Base-by-base conservation (phyloP, 768 basidiomycete species). In the Rhizopogon rudus region DNA sequence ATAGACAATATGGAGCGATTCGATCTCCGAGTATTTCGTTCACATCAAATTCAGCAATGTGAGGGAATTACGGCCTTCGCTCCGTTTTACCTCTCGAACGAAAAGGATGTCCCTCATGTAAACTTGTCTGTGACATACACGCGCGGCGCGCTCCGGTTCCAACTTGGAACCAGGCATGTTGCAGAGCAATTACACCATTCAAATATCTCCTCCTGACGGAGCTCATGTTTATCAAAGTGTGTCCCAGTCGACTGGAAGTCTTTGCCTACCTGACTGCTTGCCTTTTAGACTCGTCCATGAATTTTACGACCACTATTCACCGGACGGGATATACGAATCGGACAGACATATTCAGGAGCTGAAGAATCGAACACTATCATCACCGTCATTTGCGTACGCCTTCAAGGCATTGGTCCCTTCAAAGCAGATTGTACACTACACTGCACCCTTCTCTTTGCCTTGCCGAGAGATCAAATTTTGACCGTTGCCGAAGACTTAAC, bases 21-120 rank as follows among this genome's bases (percentile, higher is more conserved):
- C 40, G 39, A 59, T 55, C 3, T 63, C 61, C 14, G 64, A 65
- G 49, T 63, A 63, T 31, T 59, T 63, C 45, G 31, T 44, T n/a
- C 59, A 46, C 10, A 14, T 63, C 16, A 4, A 25, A 5, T 63
- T 65, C 16, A 33, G 52, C 9, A 57, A 63, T 25, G 64, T 0
- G 58, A 51, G 25, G 63, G 61, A 28, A 1, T 53, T 13, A 65
- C 61, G 3, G n/a, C 46, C 25, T 64, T 65, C 17, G 53, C 48
- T 5, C 64, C 61, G 8, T 6, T 53, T 3, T 40, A 57, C 13
- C 22, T 57, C 41, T 48, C 50, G 1, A 9, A 16, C 5, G 8
- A 33, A 22, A 9, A 53, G 5, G 22, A 17, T 7, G n/a, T 28
- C 3, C 10, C 3, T 22, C 9, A 13, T 53, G 3, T 28, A 2